phyloP scores from a whole-genome alignment of 2,329 filamentous ascomycete genomes.

The Domatiomyces catenatus region DNA sequence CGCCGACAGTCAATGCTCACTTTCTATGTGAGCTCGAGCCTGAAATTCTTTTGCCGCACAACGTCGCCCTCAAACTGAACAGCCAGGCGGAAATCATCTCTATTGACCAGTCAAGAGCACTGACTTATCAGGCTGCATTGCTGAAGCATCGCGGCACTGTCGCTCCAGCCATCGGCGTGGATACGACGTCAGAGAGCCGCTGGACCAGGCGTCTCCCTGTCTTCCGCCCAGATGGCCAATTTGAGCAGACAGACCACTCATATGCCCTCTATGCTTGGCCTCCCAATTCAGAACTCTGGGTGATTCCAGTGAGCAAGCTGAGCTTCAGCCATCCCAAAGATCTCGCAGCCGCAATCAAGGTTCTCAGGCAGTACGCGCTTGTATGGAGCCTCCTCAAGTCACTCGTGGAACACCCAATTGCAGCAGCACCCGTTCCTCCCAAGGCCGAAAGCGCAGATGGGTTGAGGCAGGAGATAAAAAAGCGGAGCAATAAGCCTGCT shows the following conservation, averaged over 20 bases:
- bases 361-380: conserved; percentile 31
- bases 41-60: conserved; percentile 27
- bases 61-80: conserved; percentile 27
- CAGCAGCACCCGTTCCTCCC: conserved; percentile 4
- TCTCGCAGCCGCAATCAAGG: conserved; percentile 28
- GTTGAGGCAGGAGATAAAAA: conserved; percentile 11
- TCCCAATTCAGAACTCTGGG: conserved; percentile 16
- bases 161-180: conserved; percentile 7
- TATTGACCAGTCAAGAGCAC: conserved; percentile 13
- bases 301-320: conserved; percentile 23
- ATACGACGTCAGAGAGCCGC: conserved; percentile 20
- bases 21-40: conserved; percentile 31
- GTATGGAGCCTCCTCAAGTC: conserved; percentile 26
- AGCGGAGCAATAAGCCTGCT: conserved; percentile 28
- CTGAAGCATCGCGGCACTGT: conserved; percentile 3
- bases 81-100: conserved; percentile 26
- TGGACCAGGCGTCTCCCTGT: conserved; percentile 22
- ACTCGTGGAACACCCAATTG: conserved; percentile 20
- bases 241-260: conserved; percentile 23
- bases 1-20: conserved; percentile 27
- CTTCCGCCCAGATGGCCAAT: conserved; percentile 20
- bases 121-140: conserved; percentile 16
- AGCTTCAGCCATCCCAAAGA: conserved; percentile 32
- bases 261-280: conserved; percentile 30
- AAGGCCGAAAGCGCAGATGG: conserved; percentile 5